These are phyloP conservation scores for Zygotorulaspora chibaensis DNA, from an alignment of 805 yeast species.

Conservation along the genomic window DNA sequence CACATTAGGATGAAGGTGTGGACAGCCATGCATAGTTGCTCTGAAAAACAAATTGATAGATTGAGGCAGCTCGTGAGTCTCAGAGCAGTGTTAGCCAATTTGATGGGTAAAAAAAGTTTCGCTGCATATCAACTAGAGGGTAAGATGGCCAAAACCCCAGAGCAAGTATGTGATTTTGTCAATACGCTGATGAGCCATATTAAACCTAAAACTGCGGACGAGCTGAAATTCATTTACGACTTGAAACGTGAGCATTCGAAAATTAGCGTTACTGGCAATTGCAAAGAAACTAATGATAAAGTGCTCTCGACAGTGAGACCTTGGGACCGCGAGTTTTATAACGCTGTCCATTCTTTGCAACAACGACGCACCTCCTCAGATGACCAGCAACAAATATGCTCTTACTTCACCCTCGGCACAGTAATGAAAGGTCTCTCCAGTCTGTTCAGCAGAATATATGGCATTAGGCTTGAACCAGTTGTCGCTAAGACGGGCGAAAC, in stretches of 20 bases:
- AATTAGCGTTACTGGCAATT: slow-evolving; percentile 10
- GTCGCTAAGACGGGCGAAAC: slow-evolving; percentile 67
- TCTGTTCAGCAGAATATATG: slow-evolving; percentile 67
- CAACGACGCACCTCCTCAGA: slow-evolving; percentile 33
- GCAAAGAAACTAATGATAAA: slow-evolving; percentile 34
- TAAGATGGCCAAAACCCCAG: slow-evolving; percentile 83
- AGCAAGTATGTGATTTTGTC: slow-evolving; percentile 68
- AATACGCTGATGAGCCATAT: slow-evolving; percentile 51
- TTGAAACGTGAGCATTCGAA: slow-evolving; percentile 30
- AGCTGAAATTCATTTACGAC: slow-evolving; percentile 48
- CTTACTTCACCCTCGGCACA: slow-evolving; percentile 78
- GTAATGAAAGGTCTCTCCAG: slow-evolving; percentile 79
- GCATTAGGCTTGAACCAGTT: slow-evolving; percentile 68
- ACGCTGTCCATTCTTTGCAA: slow-evolving; percentile 33
- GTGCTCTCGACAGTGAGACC: slow-evolving; percentile 56
- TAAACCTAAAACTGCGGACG: slow-evolving; percentile 53
- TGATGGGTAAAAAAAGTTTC: slow-evolving; percentile 66
- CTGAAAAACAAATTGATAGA: slow-evolving; percentile 54
- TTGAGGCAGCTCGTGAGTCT: slow-evolving; percentile 57
- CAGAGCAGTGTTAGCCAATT: slow-evolving; percentile 65
- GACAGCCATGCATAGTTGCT: slow-evolving; percentile 66
- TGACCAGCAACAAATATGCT: slow-evolving; percentile 46
- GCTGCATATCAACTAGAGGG: slow-evolving; percentile 80
- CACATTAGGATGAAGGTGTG: slow-evolving; percentile 64
- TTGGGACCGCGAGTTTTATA: slow-evolving; percentile 84